Conservation (phyloP, 2,329 filamentous ascomycete genomes). For the Talaromyces verruculosus region DNA sequence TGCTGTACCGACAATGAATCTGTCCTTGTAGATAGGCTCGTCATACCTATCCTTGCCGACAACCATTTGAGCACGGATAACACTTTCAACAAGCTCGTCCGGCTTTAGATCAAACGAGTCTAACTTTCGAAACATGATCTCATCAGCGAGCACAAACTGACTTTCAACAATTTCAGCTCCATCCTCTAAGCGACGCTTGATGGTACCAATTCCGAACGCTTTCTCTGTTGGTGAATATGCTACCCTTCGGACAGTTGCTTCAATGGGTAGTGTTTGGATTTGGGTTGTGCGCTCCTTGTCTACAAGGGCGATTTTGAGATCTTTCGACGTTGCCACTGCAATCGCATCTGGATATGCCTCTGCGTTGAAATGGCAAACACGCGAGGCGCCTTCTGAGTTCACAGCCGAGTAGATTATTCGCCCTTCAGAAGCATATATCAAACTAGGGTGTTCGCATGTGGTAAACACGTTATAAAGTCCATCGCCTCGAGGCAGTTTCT, state of each 20-base stretch:
- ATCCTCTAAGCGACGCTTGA: conserved; percentile 68
- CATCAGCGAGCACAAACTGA: conserved; percentile 86
- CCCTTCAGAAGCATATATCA: conserved; percentile 88
- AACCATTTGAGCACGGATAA: conserved; percentile 72
- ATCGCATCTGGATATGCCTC: conserved; percentile 79
- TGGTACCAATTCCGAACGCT: conserved; percentile 83
- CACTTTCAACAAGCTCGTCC: conserved; percentile 78
- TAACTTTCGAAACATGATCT: conserved; percentile 78
- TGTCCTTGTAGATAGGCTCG: conserved; percentile 57
- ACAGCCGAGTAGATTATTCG: conserved; percentile 91
- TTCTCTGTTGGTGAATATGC: conserved; percentile 78
- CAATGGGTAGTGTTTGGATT: conserved; percentile 73
- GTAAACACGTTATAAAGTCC: conserved; percentile 80
- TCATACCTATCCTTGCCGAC: conserved; percentile 58
- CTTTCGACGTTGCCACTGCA: conserved; percentile 72
- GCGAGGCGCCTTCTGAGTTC: conserved; percentile 80
- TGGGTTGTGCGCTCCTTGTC: conserved; percentile 86
- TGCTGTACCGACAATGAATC: conserved; percentile 89
- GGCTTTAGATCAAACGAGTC: conserved; percentile 66
- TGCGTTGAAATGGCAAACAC: conserved; percentile 78
- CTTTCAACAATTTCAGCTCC: conserved; percentile 75
- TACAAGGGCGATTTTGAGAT: conserved; percentile 76
- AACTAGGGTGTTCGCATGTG: conserved; percentile 87
- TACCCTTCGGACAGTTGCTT: conserved; percentile 80
- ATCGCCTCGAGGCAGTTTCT: conserved; percentile 68